Base-by-base conservation (phyloP, 2,329 filamentous ascomycete genomes). In the Sclerotinia trifoliorum region DNA sequence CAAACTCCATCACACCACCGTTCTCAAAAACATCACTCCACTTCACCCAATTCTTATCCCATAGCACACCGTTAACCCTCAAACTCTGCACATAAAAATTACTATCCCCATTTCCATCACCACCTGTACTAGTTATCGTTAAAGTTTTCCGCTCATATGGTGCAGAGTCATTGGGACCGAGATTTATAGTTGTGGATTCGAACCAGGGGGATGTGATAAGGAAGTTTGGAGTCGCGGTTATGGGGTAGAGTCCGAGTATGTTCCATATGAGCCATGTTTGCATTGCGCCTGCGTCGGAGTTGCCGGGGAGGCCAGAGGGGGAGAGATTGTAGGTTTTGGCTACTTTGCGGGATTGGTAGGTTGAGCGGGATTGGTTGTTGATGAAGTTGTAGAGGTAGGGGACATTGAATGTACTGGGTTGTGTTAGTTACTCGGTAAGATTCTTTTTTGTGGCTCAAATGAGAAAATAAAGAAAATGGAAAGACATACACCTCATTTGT, bases 151-250 rank as follows among this genome's bases (percentile, higher is more conserved):
- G 82, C 13, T 44, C 24, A 24, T 26, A 24, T 5, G 6, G 5
- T 2, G 63, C 32, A 17, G 52, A 46, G 15, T 21, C 19, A 13
- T 3, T 1, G 19, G 46, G 15, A 5, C 52, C 60, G 11, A 74
- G 63, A 29, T 69, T 52, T 39, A 92, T 84, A 0, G 80, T 86
- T 69, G 90, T 79, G 52, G 87, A 81, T 1, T 77, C 77, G 74
- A 90, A 88, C 86, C 86, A 90, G 0, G 88, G 88, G 11, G 85
- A 86, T 2, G 84, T 84, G 62, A 91, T 80, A 24, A 91, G 79
- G 76, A 90, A 91, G 1, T 85, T 88, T 0, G 87, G 86, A 78
- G 91, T 88, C 0, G 87, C 88, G 0, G 87, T 89, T 70, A 91
- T 80, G 3, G 89, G 88, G 71, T 90, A 90, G 48, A 90, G 78